phyloP scores from a whole-genome alignment of 352 stramenopile genomes.

The Blastocystis hominis region DNA sequence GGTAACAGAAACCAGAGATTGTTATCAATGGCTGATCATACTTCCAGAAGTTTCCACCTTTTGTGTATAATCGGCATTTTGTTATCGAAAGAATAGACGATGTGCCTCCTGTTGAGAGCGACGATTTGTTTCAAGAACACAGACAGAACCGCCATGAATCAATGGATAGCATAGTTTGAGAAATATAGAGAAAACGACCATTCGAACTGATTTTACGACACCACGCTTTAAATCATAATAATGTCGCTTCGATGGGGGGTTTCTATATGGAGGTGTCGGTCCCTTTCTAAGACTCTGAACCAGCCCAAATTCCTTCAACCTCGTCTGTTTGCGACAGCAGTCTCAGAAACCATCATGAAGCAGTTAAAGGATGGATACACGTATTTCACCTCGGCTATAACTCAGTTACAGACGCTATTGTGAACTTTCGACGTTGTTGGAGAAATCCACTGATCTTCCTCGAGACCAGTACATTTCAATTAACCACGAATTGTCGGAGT shows the following conservation, averaged over 20 bases:
- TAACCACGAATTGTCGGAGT: conserved; percentile 23
- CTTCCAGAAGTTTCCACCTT: neutral
- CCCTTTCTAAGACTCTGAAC: neutral
- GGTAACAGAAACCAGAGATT: neutral
- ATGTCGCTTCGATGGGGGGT: neutral
- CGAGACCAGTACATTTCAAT: conserved; percentile 41
- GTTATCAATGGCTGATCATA: neutral
- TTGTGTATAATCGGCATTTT: neutral
- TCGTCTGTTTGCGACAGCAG: neutral
- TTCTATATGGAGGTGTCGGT: neutral
- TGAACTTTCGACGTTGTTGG: neutral
- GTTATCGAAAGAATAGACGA: neutral
- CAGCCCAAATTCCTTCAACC: neutral
- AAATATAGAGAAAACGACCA: too few species aligned
- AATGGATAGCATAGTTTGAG: too few species aligned
- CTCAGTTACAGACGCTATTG: neutral
- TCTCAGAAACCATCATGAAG: neutral
- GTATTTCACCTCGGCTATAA: neutral
- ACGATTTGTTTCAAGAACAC: neutral
- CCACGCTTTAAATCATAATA: neutral
- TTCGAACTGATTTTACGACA: too few species aligned
- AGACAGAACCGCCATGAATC: too few species aligned
- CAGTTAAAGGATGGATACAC: conserved; percentile 10
- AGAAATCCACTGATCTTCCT: conserved; percentile 29
- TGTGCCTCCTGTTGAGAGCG: neutral